These are phyloP conservation scores for Fusarium coicis DNA, from an alignment of 2,329 filamentous ascomycete genomes.

Conservation along the genomic window DNA sequence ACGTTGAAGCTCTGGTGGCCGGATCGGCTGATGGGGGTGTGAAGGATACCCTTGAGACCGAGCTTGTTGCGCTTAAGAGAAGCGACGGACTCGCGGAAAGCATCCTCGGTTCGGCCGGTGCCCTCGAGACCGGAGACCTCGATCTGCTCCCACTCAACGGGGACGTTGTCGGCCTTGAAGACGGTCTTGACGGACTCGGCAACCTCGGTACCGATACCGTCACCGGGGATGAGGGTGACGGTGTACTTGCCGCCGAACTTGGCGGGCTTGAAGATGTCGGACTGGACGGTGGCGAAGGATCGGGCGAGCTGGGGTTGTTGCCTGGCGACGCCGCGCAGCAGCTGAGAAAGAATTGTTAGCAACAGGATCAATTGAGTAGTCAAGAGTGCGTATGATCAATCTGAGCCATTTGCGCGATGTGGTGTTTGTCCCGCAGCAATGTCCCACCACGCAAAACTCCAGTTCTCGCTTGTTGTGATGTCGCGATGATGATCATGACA, in stretches of 20 bases:
- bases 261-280: slow-evolving; percentile 98
- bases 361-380: slow-evolving; percentile 13
- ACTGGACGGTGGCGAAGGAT: slow-evolving; percentile 83
- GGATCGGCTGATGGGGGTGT: slow-evolving; percentile 95
- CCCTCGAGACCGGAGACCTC: slow-evolving; percentile 91
- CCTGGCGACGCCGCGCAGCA: slow-evolving; percentile 63
- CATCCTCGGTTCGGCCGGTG: slow-evolving; percentile 86
- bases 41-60: slow-evolving; percentile 97
- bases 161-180: slow-evolving; percentile 99
- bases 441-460: neutral
- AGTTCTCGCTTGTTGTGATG: neutral
- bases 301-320: slow-evolving; percentile 60
- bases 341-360: slow-evolving; percentile 52
- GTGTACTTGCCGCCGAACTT: slow-evolving; percentile 99
- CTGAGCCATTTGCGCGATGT: slow-evolving; percentile 4
- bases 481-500: slow-evolving; percentile 37
- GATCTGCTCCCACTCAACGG: slow-evolving; percentile 98
- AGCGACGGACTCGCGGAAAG: slow-evolving; percentile 94
- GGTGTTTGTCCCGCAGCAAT: neutral
- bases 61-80: slow-evolving; percentile 99
- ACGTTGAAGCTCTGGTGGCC: slow-evolving; percentile 99
- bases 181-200: slow-evolving; percentile 98
- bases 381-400: neutral
- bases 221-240: slow-evolving; percentile 96
- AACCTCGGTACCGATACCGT: slow-evolving; percentile 98